Conservation (phyloP, 2,329 filamentous ascomycete genomes). For the Venturia carpophila region DNA sequence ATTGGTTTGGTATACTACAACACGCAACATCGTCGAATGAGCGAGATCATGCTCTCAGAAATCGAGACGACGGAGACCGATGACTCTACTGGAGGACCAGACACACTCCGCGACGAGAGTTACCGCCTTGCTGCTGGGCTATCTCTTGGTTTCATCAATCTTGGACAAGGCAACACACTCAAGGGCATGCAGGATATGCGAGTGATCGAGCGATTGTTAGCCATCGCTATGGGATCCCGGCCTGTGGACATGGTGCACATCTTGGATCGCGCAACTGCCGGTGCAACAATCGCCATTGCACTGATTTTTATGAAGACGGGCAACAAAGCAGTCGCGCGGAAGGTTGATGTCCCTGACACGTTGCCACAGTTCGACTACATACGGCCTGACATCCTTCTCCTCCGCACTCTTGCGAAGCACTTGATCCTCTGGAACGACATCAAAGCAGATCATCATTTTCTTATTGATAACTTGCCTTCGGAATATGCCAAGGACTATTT, state of each 20-base stretch:
- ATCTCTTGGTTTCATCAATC: slow-evolving; percentile 85
- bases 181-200: slow-evolving; percentile 89
- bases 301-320: slow-evolving; percentile 98
- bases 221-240: slow-evolving; percentile 79
- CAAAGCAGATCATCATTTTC: slow-evolving; percentile 64
- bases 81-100: slow-evolving; percentile 58
- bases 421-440: slow-evolving; percentile 90
- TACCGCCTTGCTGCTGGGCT: slow-evolving; percentile 93
- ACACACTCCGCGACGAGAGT: slow-evolving; percentile 84
- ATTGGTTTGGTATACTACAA: slow-evolving; percentile 91
- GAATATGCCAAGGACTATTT: slow-evolving; percentile 57
- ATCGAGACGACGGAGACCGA: slow-evolving; percentile 82
- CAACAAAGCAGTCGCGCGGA: slow-evolving; percentile 75
- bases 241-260: slow-evolving; percentile 89
- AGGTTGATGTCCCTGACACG: slow-evolving; percentile 88
- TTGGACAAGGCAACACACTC: slow-evolving; percentile 82
- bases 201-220: slow-evolving; percentile 78
- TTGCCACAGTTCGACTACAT: slow-evolving; percentile 91
- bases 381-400: slow-evolving; percentile 81
- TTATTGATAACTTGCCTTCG: slow-evolving; percentile 62
- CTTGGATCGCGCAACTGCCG: slow-evolving; percentile 84
- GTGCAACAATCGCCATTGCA: slow-evolving; percentile 82
- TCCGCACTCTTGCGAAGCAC: slow-evolving; percentile 82
- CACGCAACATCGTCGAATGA: slow-evolving; percentile 96
- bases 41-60: slow-evolving; percentile 96